Evolutionary conservation across 108 stramenopile species (phyloP), one percentile per base, ranked within the genome.

Genomic region (Stephanodiscus triporus): DNA sequence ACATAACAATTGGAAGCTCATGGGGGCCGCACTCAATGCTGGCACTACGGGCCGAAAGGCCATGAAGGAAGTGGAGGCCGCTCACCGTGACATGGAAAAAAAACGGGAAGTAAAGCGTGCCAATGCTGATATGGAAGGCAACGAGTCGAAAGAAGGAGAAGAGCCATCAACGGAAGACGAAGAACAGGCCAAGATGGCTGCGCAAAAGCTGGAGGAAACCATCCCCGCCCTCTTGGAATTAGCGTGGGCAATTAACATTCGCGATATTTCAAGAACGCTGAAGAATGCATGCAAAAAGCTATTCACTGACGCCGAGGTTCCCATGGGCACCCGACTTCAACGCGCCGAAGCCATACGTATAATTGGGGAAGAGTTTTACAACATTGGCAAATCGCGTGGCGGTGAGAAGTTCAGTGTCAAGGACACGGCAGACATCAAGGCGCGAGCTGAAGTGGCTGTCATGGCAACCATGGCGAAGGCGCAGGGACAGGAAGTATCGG

Each of bases 401-500:
- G 78, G 83, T 38, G 37, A 85, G 61, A 76, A 66, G 42, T 73
- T 64, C 30, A 76, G 68, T 5, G 42, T 85, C 4, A 82, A 82
- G 16, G 73, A 72, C 68, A 74, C 86, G 49, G 78, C 84, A n/a
- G 88, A 90, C 42, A 92, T 96, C 47, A 90, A 90, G 57, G 77
- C 90, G 3, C 84, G 95, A 9, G 92, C 90, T 6, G 91, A 91
- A 66, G 92, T 93, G 45, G 95, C 95, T 17, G 87, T 92, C 19
- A 92, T 92, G 91, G 89, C 91, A 16, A 93, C 92, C 4, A 83
- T 96, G 78, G 92, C 95, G 2, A 96, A 93, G 74, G 92, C 92
- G 16, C 95, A 96, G 66, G 95, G 95, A 24, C 95, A 96, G 70
- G 95, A 96, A 72, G 88, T 96, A 14, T 74, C 77, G 27, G 84